Evolutionary conservation across 129 eudicot genomes (phyloP).

Genomic region (Lonicera japonica): DNA sequence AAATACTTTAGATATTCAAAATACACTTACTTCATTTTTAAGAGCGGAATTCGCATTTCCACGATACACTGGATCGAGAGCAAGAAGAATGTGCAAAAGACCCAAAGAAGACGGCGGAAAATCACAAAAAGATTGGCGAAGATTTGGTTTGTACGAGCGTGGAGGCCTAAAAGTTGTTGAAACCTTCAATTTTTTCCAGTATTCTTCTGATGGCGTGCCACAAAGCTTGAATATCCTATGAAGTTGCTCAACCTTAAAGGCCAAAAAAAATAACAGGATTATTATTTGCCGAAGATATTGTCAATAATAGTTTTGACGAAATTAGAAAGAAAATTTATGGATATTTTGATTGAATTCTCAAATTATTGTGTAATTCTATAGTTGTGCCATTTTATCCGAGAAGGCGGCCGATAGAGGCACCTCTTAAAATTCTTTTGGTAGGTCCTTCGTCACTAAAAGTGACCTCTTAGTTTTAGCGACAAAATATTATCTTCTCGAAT

Average conservation of each 20-base stretch:
- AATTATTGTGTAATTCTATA: no score
- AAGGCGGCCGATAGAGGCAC: no score
- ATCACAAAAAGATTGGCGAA: constrained; percentile 42
- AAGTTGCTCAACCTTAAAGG: constrained; percentile 56
- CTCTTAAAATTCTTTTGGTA: no score
- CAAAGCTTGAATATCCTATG: constrained; percentile 73
- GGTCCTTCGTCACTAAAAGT: no score
- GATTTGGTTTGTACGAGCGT: constrained; percentile 49
- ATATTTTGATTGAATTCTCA: no score
- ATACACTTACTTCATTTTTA: constrained; percentile 40
- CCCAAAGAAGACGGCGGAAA: constrained; percentile 53
- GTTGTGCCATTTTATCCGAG: no score
- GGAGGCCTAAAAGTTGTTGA: constrained; percentile 67
- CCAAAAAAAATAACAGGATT: not conserved
- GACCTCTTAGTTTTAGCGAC: no score
- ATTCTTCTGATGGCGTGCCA: constrained; percentile 71
- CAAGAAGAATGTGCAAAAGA: constrained; percentile 51
- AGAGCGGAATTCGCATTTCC: constrained; percentile 64
- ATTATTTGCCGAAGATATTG: not conserved
- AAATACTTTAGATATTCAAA: not conserved
- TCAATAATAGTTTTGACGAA: no score
- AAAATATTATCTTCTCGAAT: no score
- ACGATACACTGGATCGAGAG: constrained; percentile 54
- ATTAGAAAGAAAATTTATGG: not conserved
- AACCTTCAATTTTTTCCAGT: constrained; percentile 51